Percentiles rank a stretch among this genome's conserved stretches.
Evolutionary conservation across 1,284 basidiomycete species (phyloP).

Genomic region (Vanrija humicola): DNA sequence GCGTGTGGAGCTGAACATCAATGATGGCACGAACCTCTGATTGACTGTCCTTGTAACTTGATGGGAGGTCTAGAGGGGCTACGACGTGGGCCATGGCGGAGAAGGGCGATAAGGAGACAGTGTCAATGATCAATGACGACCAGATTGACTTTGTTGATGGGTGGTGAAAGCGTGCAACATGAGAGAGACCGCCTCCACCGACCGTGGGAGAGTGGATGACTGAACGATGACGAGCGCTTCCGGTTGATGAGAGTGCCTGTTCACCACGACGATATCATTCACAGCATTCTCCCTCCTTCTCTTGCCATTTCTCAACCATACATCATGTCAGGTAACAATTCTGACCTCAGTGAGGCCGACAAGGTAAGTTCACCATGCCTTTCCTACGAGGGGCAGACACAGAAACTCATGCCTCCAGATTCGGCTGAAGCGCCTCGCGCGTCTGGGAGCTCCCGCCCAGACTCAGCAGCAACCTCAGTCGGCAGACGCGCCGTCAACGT

Average conservation of each 20-base stretch:
- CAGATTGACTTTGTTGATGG: background rate
- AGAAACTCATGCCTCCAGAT: constrained; percentile 56
- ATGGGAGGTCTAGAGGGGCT: constrained; percentile 79
- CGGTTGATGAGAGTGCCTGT: background rate
- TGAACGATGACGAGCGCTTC: too few species aligned
- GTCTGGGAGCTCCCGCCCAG: constrained; percentile 56
- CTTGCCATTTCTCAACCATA: background rate
- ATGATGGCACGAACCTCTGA: constrained; percentile 53
- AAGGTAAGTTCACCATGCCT: constrained; percentile 25
- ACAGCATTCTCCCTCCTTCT: background rate
- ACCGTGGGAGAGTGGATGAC: background rate
- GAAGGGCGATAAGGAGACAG: background rate
- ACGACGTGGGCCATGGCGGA: constrained; percentile 81
- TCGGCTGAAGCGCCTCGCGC: constrained; percentile 78
- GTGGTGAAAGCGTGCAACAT: background rate
- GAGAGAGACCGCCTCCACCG: background rate
- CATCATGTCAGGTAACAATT: constrained; percentile 29
- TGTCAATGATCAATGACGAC: background rate
- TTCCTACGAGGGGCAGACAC: background rate
- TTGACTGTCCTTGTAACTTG: constrained; percentile 91
- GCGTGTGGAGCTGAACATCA: background rate
- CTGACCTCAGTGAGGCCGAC: constrained; percentile 39
- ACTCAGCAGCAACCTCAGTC: constrained; percentile 9
- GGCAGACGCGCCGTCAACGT: constrained; percentile 5
- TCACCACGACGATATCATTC: background rate